Percentiles rank a stretch among this genome's conserved stretches.
phyloP scores from a whole-genome alignment of 2,329 filamentous ascomycete species.

The Cadophora malorum region DNA sequence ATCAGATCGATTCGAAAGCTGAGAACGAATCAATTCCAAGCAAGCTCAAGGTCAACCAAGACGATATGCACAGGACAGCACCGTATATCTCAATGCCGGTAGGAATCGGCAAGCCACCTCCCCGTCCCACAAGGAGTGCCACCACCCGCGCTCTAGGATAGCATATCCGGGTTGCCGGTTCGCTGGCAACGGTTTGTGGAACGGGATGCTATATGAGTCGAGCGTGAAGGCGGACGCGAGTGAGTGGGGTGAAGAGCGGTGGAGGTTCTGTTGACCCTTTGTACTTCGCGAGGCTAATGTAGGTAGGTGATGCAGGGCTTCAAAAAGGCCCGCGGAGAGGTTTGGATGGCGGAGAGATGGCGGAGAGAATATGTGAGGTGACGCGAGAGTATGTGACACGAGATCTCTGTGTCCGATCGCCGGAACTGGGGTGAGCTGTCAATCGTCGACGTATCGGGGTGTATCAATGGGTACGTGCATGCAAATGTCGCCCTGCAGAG shows the following conservation, averaged over 20 bases:
- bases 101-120: slow-evolving; percentile 10
- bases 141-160: slow-evolving; percentile 16
- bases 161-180: slow-evolving; percentile 28
- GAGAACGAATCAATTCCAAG: not conserved
- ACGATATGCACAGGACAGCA: not conserved
- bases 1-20: not conserved
- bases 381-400: not conserved
- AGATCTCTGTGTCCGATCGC: slow-evolving; percentile 26
- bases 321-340: slow-evolving; percentile 16
- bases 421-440: slow-evolving; percentile 19
- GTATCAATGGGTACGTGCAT: slow-evolving; percentile 8
- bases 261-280: not conserved
- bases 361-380: slow-evolving; percentile 3
- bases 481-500: not conserved
- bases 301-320: not conserved
- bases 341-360: not conserved
- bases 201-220: not conserved
- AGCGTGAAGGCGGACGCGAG: not conserved
- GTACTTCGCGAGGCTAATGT: not conserved
- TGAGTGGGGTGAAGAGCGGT: slow-evolving; percentile 7
- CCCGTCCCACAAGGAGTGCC: not conserved
- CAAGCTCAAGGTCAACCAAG: not conserved
- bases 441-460: slow-evolving; percentile 10
- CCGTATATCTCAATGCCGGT: not conserved
- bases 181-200: slow-evolving; percentile 13